Conservation (phyloP, 257 asterid genomes). For the Rauvolfia tetraphylla region DNA sequence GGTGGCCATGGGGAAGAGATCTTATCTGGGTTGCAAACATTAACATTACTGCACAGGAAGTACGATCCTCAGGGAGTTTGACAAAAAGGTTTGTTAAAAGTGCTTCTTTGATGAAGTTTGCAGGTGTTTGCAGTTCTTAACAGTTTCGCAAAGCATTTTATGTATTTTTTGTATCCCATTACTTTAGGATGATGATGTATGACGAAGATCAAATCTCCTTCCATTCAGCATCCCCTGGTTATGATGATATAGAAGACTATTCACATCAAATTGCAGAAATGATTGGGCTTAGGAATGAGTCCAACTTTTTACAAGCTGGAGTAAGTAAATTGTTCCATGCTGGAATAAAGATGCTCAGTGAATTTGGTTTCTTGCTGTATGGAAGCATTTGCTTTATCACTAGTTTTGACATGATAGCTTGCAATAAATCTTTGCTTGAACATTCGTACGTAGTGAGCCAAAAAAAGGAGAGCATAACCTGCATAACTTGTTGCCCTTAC, state of each 20-base stretch:
- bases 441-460: background rate
- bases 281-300: constrained; percentile 83
- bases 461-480: background rate
- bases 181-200: constrained; percentile 93
- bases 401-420: background rate
- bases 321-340: constrained; percentile 46
- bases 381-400: background rate
- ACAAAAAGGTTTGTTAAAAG: constrained; percentile 72
- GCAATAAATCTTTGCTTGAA: background rate
- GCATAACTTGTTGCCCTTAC: background rate
- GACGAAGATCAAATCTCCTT: constrained; percentile 98
- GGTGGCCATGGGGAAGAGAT: constrained; percentile 97
- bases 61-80: constrained; percentile 87
- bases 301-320: constrained; percentile 82
- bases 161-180: constrained; percentile 13
- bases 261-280: constrained; percentile 98
- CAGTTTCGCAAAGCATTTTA: constrained; percentile 1
- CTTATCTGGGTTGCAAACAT: constrained; percentile 98
- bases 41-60: constrained; percentile 96
- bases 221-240: constrained; percentile 77
- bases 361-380: constrained; percentile 4
- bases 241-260: constrained; percentile 91
- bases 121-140: background rate
- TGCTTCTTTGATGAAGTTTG: constrained; percentile 9
- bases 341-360: background rate